These are phyloP conservation scores for Candida nemodendra DNA, from an alignment of 805 yeast genomes.

Conservation along the genomic window DNA sequence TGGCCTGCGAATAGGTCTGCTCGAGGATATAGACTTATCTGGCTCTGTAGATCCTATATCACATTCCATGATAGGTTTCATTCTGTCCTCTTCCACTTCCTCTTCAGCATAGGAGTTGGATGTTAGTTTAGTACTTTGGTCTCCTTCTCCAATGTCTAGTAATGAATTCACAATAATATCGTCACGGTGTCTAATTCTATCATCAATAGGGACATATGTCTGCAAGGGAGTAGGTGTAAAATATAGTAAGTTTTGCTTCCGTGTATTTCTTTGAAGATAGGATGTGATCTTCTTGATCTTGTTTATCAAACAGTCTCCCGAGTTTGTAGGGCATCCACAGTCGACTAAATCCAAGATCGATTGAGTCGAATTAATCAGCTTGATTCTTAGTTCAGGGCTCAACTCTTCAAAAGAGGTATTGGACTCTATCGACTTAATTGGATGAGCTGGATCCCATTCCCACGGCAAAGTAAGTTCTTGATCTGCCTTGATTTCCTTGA, in stretches of 20 bases:
- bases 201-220: slow-evolving; percentile 31
- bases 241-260: slow-evolving; percentile 42
- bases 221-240: slow-evolving; percentile 29
- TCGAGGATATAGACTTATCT: not conserved
- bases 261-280: slow-evolving; percentile 56
- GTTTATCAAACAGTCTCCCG: slow-evolving; percentile 53
- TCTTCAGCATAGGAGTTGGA: not conserved
- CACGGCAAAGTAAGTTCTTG: slow-evolving; percentile 77
- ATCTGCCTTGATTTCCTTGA: slow-evolving; percentile 55
- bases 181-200: slow-evolving; percentile 29
- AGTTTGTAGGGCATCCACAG: slow-evolving; percentile 59
- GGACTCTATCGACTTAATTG: slow-evolving; percentile 54
- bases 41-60: not conserved
- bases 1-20: too few species aligned
- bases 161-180: slow-evolving; percentile 13
- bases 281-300: slow-evolving; percentile 64
- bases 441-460: slow-evolving; percentile 86
- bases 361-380: slow-evolving; percentile 60
- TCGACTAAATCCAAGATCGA: slow-evolving; percentile 53
- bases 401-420: slow-evolving; percentile 54
- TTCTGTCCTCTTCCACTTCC: not conserved
- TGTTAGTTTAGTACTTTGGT: not conserved
- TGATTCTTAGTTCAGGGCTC: slow-evolving; percentile 50
- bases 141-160: slow-evolving; percentile 1
- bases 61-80: too few species aligned